Evolutionary conservation across 2,329 filamentous ascomycete genomes (phyloP).

Genomic region (Aureobasidium sp.): DNA sequence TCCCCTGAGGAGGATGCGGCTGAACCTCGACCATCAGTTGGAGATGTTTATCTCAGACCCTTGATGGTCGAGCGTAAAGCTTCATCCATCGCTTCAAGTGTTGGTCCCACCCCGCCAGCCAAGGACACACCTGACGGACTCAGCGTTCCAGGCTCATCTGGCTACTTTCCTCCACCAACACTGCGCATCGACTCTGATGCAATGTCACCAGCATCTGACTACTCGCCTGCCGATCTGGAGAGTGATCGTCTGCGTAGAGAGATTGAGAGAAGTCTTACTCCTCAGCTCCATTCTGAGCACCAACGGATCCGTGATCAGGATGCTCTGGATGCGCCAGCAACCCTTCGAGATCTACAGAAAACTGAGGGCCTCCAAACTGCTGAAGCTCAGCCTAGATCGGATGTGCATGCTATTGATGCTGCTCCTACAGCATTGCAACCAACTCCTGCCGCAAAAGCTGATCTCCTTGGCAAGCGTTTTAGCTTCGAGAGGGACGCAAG

Average conservation of each 20-base stretch:
- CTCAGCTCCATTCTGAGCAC: slow-evolving; percentile 24
- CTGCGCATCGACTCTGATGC: background rate
- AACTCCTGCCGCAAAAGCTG: background rate
- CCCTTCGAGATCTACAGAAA: slow-evolving; percentile 12
- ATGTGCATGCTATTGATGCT: background rate
- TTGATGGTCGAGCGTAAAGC: slow-evolving; percentile 29
- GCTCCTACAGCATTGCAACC: background rate
- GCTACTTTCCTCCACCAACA: slow-evolving; percentile 28
- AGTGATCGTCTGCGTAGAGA: slow-evolving; percentile 65
- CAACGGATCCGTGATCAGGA: slow-evolving; percentile 19
- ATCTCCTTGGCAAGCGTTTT: slow-evolving; percentile 26
- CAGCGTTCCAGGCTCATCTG: slow-evolving; percentile 17
- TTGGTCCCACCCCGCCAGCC: slow-evolving; percentile 37
- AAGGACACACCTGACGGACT: slow-evolving; percentile 32
- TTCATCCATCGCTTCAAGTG: slow-evolving; percentile 26
- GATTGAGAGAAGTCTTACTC: slow-evolving; percentile 61
- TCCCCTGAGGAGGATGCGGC: slow-evolving; percentile 21
- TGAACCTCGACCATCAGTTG: slow-evolving; percentile 16
- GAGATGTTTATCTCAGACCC: slow-evolving; percentile 30
- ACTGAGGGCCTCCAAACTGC: background rate
- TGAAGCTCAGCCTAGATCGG: background rate
- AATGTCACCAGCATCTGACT: slow-evolving; percentile 16
- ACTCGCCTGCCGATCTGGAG: slow-evolving; percentile 52
- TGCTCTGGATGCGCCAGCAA: slow-evolving; percentile 21
- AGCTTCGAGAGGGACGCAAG: slow-evolving; percentile 27